Conservation (phyloP, 306 rosid genomes). For the Gillenia trifoliata region DNA sequence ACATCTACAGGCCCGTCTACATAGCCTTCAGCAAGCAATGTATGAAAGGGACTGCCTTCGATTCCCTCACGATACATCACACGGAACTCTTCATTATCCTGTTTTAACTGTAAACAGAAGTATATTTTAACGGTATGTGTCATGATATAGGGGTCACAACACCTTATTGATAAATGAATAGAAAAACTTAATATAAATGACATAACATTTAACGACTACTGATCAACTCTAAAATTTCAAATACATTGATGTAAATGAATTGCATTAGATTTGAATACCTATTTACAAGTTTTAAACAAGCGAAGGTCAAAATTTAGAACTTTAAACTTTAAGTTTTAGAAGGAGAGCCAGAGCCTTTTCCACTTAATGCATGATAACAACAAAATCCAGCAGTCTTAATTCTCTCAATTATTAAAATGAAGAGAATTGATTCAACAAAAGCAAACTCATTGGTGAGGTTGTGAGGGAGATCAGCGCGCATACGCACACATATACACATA, state of each 20-base stretch:
- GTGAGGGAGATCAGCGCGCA: neutral
- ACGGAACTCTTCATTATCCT: conserved; percentile 84
- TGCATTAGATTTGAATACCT: no score
- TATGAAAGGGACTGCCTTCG: conserved; percentile 79
- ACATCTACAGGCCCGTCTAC: conserved; percentile 81
- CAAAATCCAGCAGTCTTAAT: conserved; percentile 1
- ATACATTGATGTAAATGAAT: neutral
- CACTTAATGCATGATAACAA: neutral
- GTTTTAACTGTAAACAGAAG: conserved; percentile 68
- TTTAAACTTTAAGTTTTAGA: neutral
- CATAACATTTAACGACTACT: neutral
- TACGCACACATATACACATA: neutral
- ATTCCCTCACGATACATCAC: conserved; percentile 95
- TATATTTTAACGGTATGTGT: neutral
- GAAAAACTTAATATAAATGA: neutral
- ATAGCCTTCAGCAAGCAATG: conserved; percentile 87
- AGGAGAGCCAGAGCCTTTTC: neutral
- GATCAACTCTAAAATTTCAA: neutral
- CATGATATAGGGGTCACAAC: neutral
- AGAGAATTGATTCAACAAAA: conserved; percentile 5
- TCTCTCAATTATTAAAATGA: neutral
- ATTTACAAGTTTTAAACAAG: no score
- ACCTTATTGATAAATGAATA: neutral
- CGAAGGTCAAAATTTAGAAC: neutral
- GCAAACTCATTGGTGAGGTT: neutral